Base-by-base conservation (phyloP, 345 rosid species). In the Lagerstroemia speciosa region DNA sequence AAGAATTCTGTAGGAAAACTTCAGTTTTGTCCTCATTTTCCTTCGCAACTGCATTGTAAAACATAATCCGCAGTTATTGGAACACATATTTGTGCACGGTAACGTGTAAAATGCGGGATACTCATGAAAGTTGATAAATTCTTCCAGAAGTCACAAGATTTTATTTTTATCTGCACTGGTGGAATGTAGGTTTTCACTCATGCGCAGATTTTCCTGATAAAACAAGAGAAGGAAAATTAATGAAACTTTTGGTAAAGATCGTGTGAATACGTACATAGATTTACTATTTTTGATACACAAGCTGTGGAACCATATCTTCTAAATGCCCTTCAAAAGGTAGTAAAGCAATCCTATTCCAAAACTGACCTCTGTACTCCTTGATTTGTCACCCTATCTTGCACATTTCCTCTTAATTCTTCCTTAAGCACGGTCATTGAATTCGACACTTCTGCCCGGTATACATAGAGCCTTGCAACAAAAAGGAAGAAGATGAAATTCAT, bases 371-470 rank as follows among this genome's bases (percentile, higher is more conserved):
- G 22, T 52, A 8, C 26, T n/a, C 26, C 26, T 52, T 52, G 8
- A 52, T 19, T 52, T 8, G 16, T 10, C 3, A 24, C 12, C 22
- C 62, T n/a, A 27, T 10, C 32, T 57, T 26, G 31, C 26, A 26
- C 22, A n/a, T 57, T n/a, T 57, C 62, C 32, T 24, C 31, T 24
- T 57, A 57, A 27, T 26, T 90, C 87, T 71, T 83, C 78, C 27
- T 80, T 72, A 5, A 89, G 82, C 36, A 83, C 82, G 24, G 76
- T 71, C 83, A 80, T 71, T 6, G 90, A 84, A 70, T 86, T 80
- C 0, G 89, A 85, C 68, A 83, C 83, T 78, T 89, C 97, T 0
- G 83, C 90, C 73, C 73, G 87, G 71, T 94, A 91, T 62, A 77
- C 88, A 53, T 89, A 94, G 43, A 77, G 82, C 80, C 66, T 86